Conservation (phyloP, 805 yeast genomes). For the Starmera pachycereana region DNA sequence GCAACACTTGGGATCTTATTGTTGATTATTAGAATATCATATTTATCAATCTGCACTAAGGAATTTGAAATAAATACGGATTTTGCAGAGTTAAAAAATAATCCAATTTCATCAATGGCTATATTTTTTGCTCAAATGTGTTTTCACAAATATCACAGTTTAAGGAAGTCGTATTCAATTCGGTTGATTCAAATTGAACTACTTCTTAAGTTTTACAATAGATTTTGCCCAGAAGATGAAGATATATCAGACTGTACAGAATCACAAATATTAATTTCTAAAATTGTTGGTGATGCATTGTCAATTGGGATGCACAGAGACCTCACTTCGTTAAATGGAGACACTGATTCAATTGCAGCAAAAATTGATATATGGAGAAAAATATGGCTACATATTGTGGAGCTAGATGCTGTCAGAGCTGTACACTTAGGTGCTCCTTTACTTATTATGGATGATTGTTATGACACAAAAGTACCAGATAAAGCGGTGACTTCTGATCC, state of each 20-base stretch:
- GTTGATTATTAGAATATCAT: conserved; percentile 13
- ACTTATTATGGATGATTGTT: conserved; percentile 11
- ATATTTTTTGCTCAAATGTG: conserved; percentile 22
- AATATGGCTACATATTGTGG: conserved; percentile 17
- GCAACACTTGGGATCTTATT: conserved; percentile 14
- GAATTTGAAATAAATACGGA: conserved; percentile 6
- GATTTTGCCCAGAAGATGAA: conserved; percentile 45
- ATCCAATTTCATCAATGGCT: conserved; percentile 5
- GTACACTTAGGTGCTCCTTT: conserved; percentile 8
- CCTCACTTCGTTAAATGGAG: conserved; percentile 24
- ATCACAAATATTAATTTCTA: conserved; percentile 34
- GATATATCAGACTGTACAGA: conserved; percentile 43
- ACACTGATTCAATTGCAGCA: conserved; percentile 4
- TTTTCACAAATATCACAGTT: conserved; percentile 38
- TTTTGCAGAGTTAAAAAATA: conserved; percentile 1
- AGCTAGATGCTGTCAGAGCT: conserved; percentile 13
- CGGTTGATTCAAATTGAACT: conserved; percentile 44
- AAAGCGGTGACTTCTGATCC: conserved; percentile 25
- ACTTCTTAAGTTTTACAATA: conserved; percentile 37
- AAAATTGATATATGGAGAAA: conserved; percentile 16
- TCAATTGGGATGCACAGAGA: conserved; percentile 49
- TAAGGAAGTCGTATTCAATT: conserved; percentile 33
- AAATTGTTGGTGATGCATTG: conserved; percentile 42
- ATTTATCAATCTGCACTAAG: conserved; percentile 8
- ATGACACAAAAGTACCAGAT: conserved; percentile 18